These are phyloP conservation scores for Lactifluus volemus DNA, from an alignment of 768 basidiomycete genomes.

Conservation along the genomic window DNA sequence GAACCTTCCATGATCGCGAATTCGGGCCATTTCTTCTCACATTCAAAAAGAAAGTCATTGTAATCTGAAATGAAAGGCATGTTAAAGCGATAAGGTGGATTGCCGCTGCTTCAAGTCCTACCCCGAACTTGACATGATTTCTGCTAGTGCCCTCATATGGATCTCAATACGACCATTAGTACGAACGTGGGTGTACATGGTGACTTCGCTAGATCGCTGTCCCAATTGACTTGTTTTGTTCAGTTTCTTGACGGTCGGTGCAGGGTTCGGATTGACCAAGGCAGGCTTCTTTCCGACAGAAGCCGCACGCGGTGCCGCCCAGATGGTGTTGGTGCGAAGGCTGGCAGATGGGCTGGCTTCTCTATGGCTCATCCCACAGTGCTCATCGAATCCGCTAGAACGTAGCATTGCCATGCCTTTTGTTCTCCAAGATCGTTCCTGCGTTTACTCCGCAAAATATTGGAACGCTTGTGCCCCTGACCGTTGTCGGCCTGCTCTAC, in stretches of 20 bases:
- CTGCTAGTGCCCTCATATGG: not conserved
- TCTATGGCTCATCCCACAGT: not conserved
- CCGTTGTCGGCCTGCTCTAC: constrained; percentile 54
- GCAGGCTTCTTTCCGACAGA: constrained; percentile 49
- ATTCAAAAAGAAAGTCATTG: not conserved
- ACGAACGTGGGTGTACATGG: constrained; percentile 2
- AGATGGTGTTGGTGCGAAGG: constrained; percentile 44
- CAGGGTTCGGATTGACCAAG: constrained; percentile 52
- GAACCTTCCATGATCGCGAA: not conserved
- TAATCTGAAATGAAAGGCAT: not conserved
- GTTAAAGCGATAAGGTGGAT: not conserved
- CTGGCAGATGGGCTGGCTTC: not conserved
- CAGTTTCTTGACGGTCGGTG: constrained; percentile 45
- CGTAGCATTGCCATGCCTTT: constrained; percentile 50
- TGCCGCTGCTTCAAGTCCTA: not conserved
- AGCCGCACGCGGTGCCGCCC: constrained; percentile 51
- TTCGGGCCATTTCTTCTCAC: not conserved
- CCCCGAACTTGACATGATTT: not conserved
- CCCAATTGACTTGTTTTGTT: not conserved
- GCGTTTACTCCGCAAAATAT: constrained; percentile 54
- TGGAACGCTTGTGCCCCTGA: constrained; percentile 47
- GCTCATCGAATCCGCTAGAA: constrained; percentile 29
- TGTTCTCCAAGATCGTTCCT: constrained; percentile 68
- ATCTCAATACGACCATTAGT: constrained; percentile 1
- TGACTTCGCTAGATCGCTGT: not conserved